Percentiles rank a stretch among this genome's conserved stretches.
phyloP scores from a whole-genome alignment of 1,284 basidiomycete genomes.

The Irpex lacteus region DNA sequence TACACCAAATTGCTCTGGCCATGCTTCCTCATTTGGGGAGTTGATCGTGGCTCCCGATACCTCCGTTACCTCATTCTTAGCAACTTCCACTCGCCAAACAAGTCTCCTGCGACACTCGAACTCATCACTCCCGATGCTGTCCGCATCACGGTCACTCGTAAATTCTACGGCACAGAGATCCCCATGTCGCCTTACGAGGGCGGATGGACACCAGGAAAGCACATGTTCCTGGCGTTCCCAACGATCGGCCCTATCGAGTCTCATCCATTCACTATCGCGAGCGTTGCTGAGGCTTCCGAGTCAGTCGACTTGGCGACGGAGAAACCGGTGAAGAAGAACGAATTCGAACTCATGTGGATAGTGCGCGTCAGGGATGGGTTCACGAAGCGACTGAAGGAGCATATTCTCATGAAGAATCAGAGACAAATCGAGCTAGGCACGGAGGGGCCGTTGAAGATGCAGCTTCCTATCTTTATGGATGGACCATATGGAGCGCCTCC shows the following conservation, averaged over 20 bases:
- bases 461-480: slow-evolving; percentile 41
- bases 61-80: slow-evolving; percentile 9
- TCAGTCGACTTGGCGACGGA: slow-evolving; percentile 21
- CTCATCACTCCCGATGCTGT: slow-evolving; percentile 28
- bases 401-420: slow-evolving; percentile 9
- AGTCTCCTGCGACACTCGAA: slow-evolving; percentile 18
- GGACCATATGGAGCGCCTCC: slow-evolving; percentile 50
- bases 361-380: slow-evolving; percentile 30
- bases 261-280: slow-evolving; percentile 10
- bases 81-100: slow-evolving; percentile 11
- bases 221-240: slow-evolving; percentile 14
- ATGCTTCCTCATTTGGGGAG: slow-evolving; percentile 11
- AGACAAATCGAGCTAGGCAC: slow-evolving; percentile 18
- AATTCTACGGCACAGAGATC: slow-evolving; percentile 5
- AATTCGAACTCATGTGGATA: slow-evolving; percentile 43
- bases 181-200: background rate
- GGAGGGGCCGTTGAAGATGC: slow-evolving; percentile 2
- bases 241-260: slow-evolving; percentile 11
- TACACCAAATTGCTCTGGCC: slow-evolving; percentile 10
- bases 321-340: slow-evolving; percentile 12
- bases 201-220: slow-evolving; percentile 10
- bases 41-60: slow-evolving; percentile 11
- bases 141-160: slow-evolving; percentile 29
- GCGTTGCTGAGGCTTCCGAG: slow-evolving; percentile 25
- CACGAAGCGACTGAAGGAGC: slow-evolving; percentile 17